phyloP scores from a whole-genome alignment of 805 yeast genomes.

The Osmozyma mogii region DNA sequence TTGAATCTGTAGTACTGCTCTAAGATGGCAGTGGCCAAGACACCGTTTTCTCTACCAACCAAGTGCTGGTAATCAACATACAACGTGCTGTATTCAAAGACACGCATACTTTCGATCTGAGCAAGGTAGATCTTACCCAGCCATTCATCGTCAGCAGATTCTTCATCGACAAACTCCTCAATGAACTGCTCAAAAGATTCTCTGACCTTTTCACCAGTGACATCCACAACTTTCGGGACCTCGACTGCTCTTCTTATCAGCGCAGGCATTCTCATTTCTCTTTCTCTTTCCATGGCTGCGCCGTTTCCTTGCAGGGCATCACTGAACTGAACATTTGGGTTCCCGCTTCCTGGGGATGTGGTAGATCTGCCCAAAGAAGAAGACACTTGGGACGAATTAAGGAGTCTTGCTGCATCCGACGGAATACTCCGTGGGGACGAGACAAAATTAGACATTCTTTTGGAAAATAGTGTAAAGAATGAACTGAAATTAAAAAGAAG shows the following conservation, averaged over 20 bases:
- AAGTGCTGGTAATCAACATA: constrained; percentile 83
- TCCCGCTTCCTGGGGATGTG: constrained; percentile 22
- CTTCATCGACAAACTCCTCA: constrained; percentile 48
- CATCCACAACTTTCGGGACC: constrained; percentile 82
- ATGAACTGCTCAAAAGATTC: constrained; percentile 84
- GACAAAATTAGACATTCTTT: constrained; percentile 33
- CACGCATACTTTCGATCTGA: constrained; percentile 75
- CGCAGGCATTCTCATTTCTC: constrained; percentile 38
- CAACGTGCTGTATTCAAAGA: constrained; percentile 65
- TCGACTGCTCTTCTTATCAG: constrained; percentile 11
- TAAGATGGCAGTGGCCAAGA: constrained; percentile 77
- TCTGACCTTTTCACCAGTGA: constrained; percentile 88
- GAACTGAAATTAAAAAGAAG: not conserved
- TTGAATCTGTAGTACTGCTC: constrained; percentile 90
- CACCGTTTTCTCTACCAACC: constrained; percentile 69
- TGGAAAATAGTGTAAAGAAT: not conserved
- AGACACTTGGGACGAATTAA: constrained; percentile 35
- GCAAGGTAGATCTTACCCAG: constrained; percentile 61
- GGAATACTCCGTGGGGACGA: constrained; percentile 38
- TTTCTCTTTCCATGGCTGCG: constrained; percentile 38
- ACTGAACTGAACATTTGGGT: constrained; percentile 13
- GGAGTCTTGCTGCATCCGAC: constrained; percentile 35
- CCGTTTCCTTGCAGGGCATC: constrained; percentile 20
- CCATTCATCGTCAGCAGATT: constrained; percentile 28
- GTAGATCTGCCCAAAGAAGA: constrained; percentile 34